A percentile compares a stretch with the other conserved stretches of the same genome.
Conservation (phyloP, 768 basidiomycete genomes). For the Udeniomyces megalosporus region DNA sequence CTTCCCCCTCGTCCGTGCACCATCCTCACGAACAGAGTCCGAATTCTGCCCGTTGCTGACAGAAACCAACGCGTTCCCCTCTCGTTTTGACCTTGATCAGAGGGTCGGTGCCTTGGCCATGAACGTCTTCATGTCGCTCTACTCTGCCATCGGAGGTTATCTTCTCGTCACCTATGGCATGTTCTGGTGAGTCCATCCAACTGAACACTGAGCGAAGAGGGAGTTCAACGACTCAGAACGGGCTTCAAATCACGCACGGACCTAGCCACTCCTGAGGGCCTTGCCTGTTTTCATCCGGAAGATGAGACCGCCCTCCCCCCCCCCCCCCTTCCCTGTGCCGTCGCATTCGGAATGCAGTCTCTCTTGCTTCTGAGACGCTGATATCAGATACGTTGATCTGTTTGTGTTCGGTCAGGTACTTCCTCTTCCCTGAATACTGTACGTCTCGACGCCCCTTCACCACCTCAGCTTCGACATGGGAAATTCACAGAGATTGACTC, state of each 20-base stretch:
- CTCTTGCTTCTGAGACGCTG: too few species aligned
- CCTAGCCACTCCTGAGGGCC: neutral
- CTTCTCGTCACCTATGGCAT: slow-evolving; percentile 44
- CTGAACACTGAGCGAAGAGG: too few species aligned
- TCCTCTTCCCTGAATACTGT: neutral
- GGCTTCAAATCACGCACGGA: too few species aligned
- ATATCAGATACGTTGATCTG: too few species aligned
- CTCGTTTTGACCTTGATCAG: slow-evolving; percentile 29
- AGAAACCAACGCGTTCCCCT: slow-evolving; percentile 54
- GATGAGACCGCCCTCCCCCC: neutral
- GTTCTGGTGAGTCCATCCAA: slow-evolving; percentile 38
- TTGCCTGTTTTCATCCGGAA: neutral
- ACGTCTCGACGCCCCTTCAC: too few species aligned
- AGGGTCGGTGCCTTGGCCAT: neutral
- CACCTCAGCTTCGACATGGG: too few species aligned
- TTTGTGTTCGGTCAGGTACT: neutral
- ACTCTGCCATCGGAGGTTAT: slow-evolving; percentile 51
- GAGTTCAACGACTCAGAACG: too few species aligned
- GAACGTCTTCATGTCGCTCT: slow-evolving; percentile 24
- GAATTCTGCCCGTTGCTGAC: slow-evolving; percentile 44
- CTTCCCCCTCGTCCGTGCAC: slow-evolving; percentile 47
- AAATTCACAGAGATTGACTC: too few species aligned
- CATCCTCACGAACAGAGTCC: slow-evolving; percentile 10
- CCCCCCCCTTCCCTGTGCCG: neutral
- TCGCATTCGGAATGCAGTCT: too few species aligned